Evolutionary conservation across 768 basidiomycete species (phyloP), one percentile per base, ranked within the genome.

Genomic region (Xerocomus potaroensis): DNA sequence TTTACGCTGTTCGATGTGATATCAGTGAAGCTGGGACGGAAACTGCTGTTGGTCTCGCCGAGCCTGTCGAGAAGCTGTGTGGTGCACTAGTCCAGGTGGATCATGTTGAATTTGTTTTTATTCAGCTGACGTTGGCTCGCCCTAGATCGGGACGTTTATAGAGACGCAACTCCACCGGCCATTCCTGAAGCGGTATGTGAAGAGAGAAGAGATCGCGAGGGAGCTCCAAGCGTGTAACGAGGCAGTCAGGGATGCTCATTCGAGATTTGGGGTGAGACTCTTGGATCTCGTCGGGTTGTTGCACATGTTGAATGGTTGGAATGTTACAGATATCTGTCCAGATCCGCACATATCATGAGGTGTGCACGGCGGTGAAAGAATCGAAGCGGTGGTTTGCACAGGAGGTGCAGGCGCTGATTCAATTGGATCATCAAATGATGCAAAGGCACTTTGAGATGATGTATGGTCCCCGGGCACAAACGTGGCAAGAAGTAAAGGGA

Each of bases 171-270:
- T 72, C n/a, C 54, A 77, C 33, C 70, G 86, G 2, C 84, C 88
- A 0, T 91, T 89, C 68, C 65, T 91, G 51, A 87, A 87, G 63
- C 74, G 87, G 4, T 91, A 87, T 58, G 72, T 91, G 31, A 81
- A 81, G 59, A 77, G 85, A 34, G 82, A 86, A 31, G 86, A 90
- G 51, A 83, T 83, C 23, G 59, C 73, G 14, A 66, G 69, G 3
- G 74, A 77, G 26, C 77, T 89, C 30, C 56, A 62, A 0, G 65
- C 60, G 3, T 84, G 81, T 41, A 76, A 81, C 41, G 68, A 74
- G 10, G 69, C 69, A 2, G 68, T 89, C 18, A 68, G 69, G 21
- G 77, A 83, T 30, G 77, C 79, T 18, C 49, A 45, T 19, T 48
- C 55, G 19, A 57, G 50, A 37, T 63, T 63, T 33, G 61, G 61